phyloP scores from a whole-genome alignment of 2,329 filamentous ascomycete genomes.

The Allantophomopsis lycopodina region DNA sequence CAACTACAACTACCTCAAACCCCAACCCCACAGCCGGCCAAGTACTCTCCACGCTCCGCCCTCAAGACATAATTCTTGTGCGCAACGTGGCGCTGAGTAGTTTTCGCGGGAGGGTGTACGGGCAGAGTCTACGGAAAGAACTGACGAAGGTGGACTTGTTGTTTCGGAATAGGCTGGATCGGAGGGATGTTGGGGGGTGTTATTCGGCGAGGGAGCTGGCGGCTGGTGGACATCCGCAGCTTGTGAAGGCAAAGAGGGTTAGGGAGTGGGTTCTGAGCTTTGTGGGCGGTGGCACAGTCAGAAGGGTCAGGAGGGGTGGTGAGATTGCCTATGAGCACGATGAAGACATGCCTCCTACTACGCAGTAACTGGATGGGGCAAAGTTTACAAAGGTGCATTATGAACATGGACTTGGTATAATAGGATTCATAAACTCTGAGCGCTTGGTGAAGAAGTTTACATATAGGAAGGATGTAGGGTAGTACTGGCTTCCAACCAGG shows the following conservation, averaged over 20 bases:
- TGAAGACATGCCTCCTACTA: conserved; percentile 17
- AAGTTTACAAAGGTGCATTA: too few species aligned
- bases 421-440: too few species aligned
- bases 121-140: conserved; percentile 62
- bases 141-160: conserved; percentile 59
- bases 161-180: conserved; percentile 37
- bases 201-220: conserved; percentile 38
- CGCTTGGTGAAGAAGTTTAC: too few species aligned
- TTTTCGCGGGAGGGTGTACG: conserved; percentile 69
- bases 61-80: conserved; percentile 67
- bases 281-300: conserved; percentile 28
- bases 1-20: too few species aligned
- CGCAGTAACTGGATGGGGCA: conserved; percentile 12
- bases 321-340: conserved; percentile 1
- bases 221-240: conserved; percentile 28
- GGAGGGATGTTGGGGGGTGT: conserved; percentile 36
- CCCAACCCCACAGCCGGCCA: conserved; percentile 20
- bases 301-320: conserved; percentile 1
- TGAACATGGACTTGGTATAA: too few species aligned
- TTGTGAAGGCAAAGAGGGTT: conserved; percentile 52
- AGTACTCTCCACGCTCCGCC: conserved; percentile 48
- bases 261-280: conserved; percentile 65
- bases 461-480: too few species aligned
- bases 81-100: conserved; percentile 66
- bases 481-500: too few species aligned